A percentile compares a stretch with the other conserved stretches of the same genome.
Evolutionary conservation across 176 grass and related monocot species (phyloP).

Genomic region (Dactylis glomerata): DNA sequence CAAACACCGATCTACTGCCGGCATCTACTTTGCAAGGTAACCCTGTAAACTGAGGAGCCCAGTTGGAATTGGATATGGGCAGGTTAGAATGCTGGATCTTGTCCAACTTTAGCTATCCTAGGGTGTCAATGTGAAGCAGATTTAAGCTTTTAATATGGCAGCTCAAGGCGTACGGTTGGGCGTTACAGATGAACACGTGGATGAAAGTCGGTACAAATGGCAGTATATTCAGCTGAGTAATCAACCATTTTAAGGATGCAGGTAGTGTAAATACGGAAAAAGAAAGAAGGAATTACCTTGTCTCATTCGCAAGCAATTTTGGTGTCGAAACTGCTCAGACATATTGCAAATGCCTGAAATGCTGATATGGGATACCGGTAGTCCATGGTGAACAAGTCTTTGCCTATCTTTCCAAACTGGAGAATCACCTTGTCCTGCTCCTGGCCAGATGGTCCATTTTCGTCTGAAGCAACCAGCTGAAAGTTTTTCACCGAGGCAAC

Average conservation of each 20-base stretch:
- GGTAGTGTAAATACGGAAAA: neutral
- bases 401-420: slow-evolving; percentile 94
- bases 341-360: slow-evolving; percentile 94
- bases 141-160: neutral
- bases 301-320: slow-evolving; percentile 98
- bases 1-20: neutral
- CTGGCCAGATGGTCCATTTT: slow-evolving; percentile 41
- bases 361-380: slow-evolving; percentile 86
- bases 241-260: neutral
- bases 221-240: neutral
- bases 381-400: slow-evolving; percentile 99
- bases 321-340: slow-evolving; percentile 97
- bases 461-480: slow-evolving; percentile 85
- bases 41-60: neutral
- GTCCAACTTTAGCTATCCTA: neutral
- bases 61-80: neutral
- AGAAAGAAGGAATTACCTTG: slow-evolving; percentile 26
- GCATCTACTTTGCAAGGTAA: neutral
- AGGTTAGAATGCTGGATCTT: neutral
- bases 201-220: neutral
- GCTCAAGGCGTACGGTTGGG: neutral
- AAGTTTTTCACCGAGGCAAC: slow-evolving; percentile 99
- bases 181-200: neutral
- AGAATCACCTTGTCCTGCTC: slow-evolving; percentile 84
- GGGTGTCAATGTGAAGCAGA: neutral